Evolutionary conservation across 1,139 yeast species (phyloP).

Genomic region (Wickerhamiella pararugosa): DNA sequence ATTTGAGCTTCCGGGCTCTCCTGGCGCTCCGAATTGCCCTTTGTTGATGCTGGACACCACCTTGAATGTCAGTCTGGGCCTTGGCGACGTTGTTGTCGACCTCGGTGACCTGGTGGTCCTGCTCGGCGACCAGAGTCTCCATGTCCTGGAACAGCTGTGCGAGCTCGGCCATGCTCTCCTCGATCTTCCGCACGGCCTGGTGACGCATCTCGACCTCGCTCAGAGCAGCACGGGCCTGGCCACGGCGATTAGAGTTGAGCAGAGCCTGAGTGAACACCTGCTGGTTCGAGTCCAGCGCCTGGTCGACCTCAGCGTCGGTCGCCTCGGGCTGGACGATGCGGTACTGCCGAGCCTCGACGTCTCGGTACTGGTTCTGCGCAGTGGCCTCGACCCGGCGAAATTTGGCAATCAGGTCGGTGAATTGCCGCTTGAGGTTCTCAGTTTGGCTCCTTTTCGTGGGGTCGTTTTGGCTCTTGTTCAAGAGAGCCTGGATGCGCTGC

Average conservation of each 20-base stretch:
- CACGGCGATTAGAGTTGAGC: conserved; percentile 82
- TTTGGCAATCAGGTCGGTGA: conserved; percentile 72
- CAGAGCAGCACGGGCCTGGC: conserved; percentile 90
- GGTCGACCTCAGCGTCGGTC: conserved; percentile 64
- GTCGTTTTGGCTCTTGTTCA: conserved; percentile 54
- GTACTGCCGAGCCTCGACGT: conserved; percentile 87
- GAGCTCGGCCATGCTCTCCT: conserved; percentile 89
- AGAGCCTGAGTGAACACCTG: conserved; percentile 92
- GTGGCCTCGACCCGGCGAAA: conserved; percentile 78
- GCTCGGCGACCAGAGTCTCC: conserved; percentile 94
- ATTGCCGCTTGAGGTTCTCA: conserved; percentile 73
- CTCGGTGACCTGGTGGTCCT: conserved; percentile 75
- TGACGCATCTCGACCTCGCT: conserved; percentile 96
- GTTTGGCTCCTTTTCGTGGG: conserved; percentile 80
- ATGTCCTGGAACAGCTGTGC: conserved; percentile 90
- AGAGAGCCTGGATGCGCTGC: conserved; percentile 60
- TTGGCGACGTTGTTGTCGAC: conserved; percentile 66
- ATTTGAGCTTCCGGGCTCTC: conserved; percentile 81
- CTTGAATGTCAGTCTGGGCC: conserved; percentile 84
- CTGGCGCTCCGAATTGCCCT: conserved; percentile 82
- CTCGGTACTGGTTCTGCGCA: conserved; percentile 70
- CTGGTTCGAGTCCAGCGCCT: conserved; percentile 71
- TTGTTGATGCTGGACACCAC: conserved; percentile 88
- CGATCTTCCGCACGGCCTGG: conserved; percentile 87
- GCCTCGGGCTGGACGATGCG: conserved; percentile 90